A percentile compares a stretch with the other conserved stretches of the same genome.
These are phyloP conservation scores for Phytophthora citrophthora DNA, from an alignment of 352 stramenopile genomes.

Conservation along the genomic window DNA sequence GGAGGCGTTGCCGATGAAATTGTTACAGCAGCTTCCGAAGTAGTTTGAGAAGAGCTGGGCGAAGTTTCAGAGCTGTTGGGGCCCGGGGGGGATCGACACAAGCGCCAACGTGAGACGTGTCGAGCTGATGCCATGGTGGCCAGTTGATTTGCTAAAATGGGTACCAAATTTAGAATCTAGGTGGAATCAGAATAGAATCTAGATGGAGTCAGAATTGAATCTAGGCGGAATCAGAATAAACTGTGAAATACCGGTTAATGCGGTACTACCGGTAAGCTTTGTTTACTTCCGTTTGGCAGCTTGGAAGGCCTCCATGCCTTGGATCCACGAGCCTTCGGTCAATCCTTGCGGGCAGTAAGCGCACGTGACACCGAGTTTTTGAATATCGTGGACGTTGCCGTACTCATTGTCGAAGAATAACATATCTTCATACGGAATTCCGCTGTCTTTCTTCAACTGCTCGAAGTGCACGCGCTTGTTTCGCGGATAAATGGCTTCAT, in stretches of 20 bases:
- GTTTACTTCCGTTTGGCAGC: conserved; percentile 44
- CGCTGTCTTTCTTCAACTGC: conserved; percentile 88
- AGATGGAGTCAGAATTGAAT: not conserved
- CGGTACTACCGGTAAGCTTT: not conserved
- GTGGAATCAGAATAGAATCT: not conserved
- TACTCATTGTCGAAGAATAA: conserved; percentile 97
- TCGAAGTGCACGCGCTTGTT: conserved; percentile 94
- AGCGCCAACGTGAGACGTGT: conserved; percentile 47
- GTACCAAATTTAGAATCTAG: not conserved
- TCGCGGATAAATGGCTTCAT: conserved; percentile 83
- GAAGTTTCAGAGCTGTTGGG: conserved; percentile 13
- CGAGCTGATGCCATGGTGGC: conserved; percentile 13
- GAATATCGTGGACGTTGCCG: conserved; percentile 79
- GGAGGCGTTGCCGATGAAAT: conserved; percentile 15
- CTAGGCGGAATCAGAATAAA: not conserved
- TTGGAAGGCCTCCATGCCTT: conserved; percentile 79
- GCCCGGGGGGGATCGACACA: conserved; percentile 9
- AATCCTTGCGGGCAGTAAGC: conserved; percentile 83
- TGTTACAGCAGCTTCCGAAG: conserved; percentile 1
- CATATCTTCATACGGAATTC: conserved; percentile 94
- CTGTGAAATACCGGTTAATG: too few relatives aligned
- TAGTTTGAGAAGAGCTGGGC: conserved; percentile 1
- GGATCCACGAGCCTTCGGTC: conserved; percentile 63
- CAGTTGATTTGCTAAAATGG: not conserved
- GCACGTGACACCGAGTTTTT: conserved; percentile 73